A percentile compares a stretch with the other conserved stretches of the same genome.
Evolutionary conservation across 2,329 filamentous ascomycete genomes (phyloP).

Genomic region (Cyphellophora attinorum): DNA sequence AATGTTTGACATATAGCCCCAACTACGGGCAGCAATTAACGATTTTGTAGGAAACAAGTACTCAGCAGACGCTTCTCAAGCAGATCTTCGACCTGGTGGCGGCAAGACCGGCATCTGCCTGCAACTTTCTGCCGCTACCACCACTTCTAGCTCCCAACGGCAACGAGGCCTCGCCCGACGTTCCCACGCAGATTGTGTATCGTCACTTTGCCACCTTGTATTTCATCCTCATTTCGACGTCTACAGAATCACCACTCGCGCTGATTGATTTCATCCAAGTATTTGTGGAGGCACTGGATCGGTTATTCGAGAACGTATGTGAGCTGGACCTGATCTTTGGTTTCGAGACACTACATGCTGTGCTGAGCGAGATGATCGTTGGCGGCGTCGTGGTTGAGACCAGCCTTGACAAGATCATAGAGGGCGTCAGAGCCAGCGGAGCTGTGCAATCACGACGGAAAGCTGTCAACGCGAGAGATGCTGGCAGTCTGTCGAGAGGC

Average conservation of each 20-base stretch:
- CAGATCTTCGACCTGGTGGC: conserved; percentile 96
- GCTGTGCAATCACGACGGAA: conserved; percentile 32
- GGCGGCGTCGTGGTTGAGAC: conserved; percentile 29
- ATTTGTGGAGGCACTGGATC: conserved; percentile 90
- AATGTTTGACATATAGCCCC: background rate
- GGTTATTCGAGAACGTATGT: conserved; percentile 96
- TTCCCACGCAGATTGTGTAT: conserved; percentile 92
- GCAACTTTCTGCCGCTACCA: conserved; percentile 86
- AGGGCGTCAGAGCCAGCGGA: conserved; percentile 63
- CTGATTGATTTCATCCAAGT: conserved; percentile 96
- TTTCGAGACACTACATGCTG: conserved; percentile 87
- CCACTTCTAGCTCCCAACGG: conserved; percentile 50
- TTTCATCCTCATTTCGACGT: conserved; percentile 96
- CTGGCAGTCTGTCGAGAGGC: conserved; percentile 13
- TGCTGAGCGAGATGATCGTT: conserved; percentile 21
- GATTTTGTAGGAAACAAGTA: conserved; percentile 70
- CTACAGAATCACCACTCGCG: conserved; percentile 89
- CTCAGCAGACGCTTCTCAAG: conserved; percentile 90
- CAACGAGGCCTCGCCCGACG: conserved; percentile 49
- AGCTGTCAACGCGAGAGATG: conserved; percentile 32
- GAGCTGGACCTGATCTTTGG: conserved; percentile 98
- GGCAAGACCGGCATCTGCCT: conserved; percentile 81
- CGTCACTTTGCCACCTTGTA: conserved; percentile 96
- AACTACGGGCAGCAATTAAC: too few relatives aligned
- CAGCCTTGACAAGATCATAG: conserved; percentile 57